Evolutionary conservation across 306 rosid species (phyloP).

Genomic region (Fragaria iinumae): DNA sequence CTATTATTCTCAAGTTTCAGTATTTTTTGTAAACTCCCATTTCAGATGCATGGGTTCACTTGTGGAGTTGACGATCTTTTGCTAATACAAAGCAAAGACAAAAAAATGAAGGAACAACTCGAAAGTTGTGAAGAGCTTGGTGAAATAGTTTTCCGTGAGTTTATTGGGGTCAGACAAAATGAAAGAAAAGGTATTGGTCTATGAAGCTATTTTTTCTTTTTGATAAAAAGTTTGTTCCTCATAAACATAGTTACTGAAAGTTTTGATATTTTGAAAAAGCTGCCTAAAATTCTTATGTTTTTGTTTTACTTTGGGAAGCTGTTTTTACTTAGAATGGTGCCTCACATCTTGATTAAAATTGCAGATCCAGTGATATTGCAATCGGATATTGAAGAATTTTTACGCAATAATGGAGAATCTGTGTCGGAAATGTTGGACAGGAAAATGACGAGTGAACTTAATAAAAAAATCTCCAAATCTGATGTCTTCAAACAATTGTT

Average conservation of each 20-base stretch:
- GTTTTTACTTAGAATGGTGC: not conserved
- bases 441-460: conserved; percentile 74
- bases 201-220: not conserved
- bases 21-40: conserved; percentile 3
- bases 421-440: conserved; percentile 84
- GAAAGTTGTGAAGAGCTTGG: conserved; percentile 76
- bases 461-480: conserved; percentile 65
- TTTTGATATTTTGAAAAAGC: not conserved
- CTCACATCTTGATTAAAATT: conserved; percentile 23
- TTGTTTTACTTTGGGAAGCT: not conserved
- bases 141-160: conserved; percentile 67
- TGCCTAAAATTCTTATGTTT: not conserved
- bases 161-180: conserved; percentile 52
- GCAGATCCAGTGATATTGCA: conserved; percentile 69
- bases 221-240: too few species aligned
- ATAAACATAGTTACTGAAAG: too few species aligned
- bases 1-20: not conserved
- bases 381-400: conserved; percentile 62
- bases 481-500: conserved; percentile 72
- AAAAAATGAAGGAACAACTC: conserved; percentile 65
- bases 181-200: conserved; percentile 54
- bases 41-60: conserved; percentile 85
- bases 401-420: conserved; percentile 79
- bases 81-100: conserved; percentile 52
- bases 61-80: conserved; percentile 96